Evolutionary conservation across 2,329 filamentous ascomycete genomes (phyloP), one percentile per base, ranked within the genome.

Genomic region (Epichloe typhina): DNA sequence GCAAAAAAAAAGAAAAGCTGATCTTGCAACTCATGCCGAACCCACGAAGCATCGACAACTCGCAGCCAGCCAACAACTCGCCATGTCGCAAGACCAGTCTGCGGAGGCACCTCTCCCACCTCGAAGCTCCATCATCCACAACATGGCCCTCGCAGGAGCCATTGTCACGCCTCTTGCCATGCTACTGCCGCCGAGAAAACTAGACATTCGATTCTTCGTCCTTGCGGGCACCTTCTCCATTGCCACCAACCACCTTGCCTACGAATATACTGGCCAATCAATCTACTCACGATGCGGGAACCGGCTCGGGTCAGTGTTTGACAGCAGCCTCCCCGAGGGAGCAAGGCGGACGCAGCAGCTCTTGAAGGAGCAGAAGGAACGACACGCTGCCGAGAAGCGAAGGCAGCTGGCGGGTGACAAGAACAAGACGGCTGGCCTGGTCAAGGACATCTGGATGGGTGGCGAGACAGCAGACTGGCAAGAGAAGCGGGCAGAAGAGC

Each of bases 401-500:
- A 54, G 50, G 17, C 56, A 62, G 51, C 50, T 57, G 21, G 59
- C 60, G 23, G 61, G 62, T 37, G 59, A 66, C 52, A 62, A 68
- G 58, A 62, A 61, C 43, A 59, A 62, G 23, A 53, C 62, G 33
- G 61, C 60, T 11, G 57, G 64, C 50, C 47, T 64, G 46, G 61
- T 78, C 50, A 66, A 73, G 54, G 69, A 69, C 55, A 62, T 81
- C 15, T 82, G 79, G 79, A 76, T 79, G 72, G 79, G 79, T 36
- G 70, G 69, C 38, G 77, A 80, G 61, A 63, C 64, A n/a, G 69
- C 72, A 43, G 70, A 75, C 55, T 80, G 77, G 77, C 68, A 70
- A 60, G 64, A 72, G 64, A 72, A 73, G 69, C 67, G 77, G 54
- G 66, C 70, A 3, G 69, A 69, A 59, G 69, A 73, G 61, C 75